Evolutionary conservation across 441 rosid species (phyloP), one percentile per base, ranked within the genome.

Genomic region (Aleurites moluccanus): DNA sequence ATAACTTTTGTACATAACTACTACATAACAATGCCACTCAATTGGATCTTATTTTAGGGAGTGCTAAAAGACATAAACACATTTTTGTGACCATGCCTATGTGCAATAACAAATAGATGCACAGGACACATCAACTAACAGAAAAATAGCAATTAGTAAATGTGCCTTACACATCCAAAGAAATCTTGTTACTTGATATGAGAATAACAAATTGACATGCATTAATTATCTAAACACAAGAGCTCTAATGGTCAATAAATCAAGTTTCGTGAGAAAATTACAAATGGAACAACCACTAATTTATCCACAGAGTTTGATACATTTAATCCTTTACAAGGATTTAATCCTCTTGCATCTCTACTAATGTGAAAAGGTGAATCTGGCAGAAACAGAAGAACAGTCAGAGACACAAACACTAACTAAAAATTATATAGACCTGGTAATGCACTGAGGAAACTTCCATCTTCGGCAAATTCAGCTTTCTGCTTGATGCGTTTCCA

Each of bases 401-500:
- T 70, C 33, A 73, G 45, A 68, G 30, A 73, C 38, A 50, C 27
- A 53, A 20, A 53, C 59, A 14, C 49, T 21, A 33, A 49, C 27
- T 59, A 64, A 40, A 38, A 68, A 42, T 52, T 70, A 75, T 64
- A 69, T 76, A 76, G 70, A 92, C 98, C 96, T 82, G 84, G 86
- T 80, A 95, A 85, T 73, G 83, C 72, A 78, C 82, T 71, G 59
- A 87, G 68, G 56, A 74, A 66, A 50, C 80, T 78, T 81, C 93
- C 97, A 86, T 87, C 83, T 78, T 86, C 92, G 75, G 91, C 80
- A 81, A 79, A 78, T 85, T 91, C 96, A 85, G 96, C 96, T 87
- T 86, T 95, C 80, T 85, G 88, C 82, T 80, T 86, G 80, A 95
- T 84, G 73, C 98, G 93, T 75, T 90, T 85, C 99, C 99, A 92